Base-by-base conservation (phyloP, 148 eudicot genomes). In the Camellia lanceoleosa region DNA sequence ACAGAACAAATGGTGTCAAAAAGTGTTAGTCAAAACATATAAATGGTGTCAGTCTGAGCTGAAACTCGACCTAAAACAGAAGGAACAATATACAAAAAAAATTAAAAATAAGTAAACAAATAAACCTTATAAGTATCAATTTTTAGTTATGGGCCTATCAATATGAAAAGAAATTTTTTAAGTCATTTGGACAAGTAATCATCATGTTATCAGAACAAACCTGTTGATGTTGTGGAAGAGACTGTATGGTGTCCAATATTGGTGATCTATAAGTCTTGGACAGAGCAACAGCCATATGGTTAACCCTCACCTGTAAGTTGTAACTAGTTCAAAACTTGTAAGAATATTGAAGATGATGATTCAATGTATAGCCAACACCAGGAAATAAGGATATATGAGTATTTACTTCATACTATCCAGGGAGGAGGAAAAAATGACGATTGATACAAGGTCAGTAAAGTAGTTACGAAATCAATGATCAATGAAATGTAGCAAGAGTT, bases 161-260 rank as follows among this genome's bases (percentile, higher is more conserved):
- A 19, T 52, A 52, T 38, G 51, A 9, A 73, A 54, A n/a, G 51
- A 11, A 71, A 0, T 2, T 51, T n/a, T 13, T 13, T 55, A 55
- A 52, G 12, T 56, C 20, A 59, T 18, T 74, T 59, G 30, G 19
- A 42, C 54, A 74, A 60, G 52, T 59, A 19, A 3, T 74, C 52
- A 43, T 56, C 67, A 78, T 30, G 19, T 16, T 30, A 49, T 30
- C 49, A 19, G 65, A 46, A 79, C 52, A 74, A 51, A 62, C 99
- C 92, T 96, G 99, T 81, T 93, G 98, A 88, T 96, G 99, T 84
- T 92, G 99, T n/a, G 98, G 99, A 78, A 96, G 94, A 64, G 94
- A 90, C 72, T 91, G 94, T 77, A 96, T 88, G 55, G 95, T 96
- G 76, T 94, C 98, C 19, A 96, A 94, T 64, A 89, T 87, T 71